phyloP scores from a whole-genome alignment of 1,284 basidiomycete species.

The Marasmius tenuissimus region DNA sequence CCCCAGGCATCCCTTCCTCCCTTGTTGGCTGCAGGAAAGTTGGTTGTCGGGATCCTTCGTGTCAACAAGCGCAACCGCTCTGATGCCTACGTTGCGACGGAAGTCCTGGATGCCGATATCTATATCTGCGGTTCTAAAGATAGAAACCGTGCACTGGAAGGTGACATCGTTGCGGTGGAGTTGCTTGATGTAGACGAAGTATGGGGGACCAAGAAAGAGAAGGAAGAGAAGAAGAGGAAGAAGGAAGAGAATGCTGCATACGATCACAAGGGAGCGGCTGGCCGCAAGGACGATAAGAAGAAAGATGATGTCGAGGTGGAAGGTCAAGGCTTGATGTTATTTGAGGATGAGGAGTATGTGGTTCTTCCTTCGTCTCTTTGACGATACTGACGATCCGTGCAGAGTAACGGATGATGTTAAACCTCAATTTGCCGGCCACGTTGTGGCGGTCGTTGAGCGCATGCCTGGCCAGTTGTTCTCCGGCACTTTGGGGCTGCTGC shows the following conservation, averaged over 20 bases:
- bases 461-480: constrained; percentile 99
- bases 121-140: constrained; percentile 99
- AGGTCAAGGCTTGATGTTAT: constrained; percentile 93
- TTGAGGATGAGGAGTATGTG: constrained; percentile 93
- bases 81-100: constrained; percentile 99
- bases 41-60: constrained; percentile 95
- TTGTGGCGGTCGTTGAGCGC: constrained; percentile 96
- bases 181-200: constrained; percentile 97
- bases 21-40: constrained; percentile 95
- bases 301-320: constrained; percentile 99
- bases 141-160: constrained; percentile 96
- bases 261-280: constrained; percentile 72
- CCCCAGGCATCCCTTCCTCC: constrained; percentile 97
- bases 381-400: constrained; percentile 13
- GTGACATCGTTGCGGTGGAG: constrained; percentile 98
- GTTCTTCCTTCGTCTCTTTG: not conserved
- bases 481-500: constrained; percentile 92
- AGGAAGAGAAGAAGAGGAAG: constrained; percentile 99
- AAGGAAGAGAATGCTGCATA: constrained; percentile 98
- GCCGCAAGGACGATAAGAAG: constrained; percentile 97
- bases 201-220: constrained; percentile 99
- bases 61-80: constrained; percentile 99
- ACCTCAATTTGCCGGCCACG: constrained; percentile 95
- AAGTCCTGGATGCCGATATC: constrained; percentile 97
- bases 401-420: constrained; percentile 96